phyloP scores from a whole-genome alignment of 2,329 filamentous ascomycete species.

The Cordyceps javanica region DNA sequence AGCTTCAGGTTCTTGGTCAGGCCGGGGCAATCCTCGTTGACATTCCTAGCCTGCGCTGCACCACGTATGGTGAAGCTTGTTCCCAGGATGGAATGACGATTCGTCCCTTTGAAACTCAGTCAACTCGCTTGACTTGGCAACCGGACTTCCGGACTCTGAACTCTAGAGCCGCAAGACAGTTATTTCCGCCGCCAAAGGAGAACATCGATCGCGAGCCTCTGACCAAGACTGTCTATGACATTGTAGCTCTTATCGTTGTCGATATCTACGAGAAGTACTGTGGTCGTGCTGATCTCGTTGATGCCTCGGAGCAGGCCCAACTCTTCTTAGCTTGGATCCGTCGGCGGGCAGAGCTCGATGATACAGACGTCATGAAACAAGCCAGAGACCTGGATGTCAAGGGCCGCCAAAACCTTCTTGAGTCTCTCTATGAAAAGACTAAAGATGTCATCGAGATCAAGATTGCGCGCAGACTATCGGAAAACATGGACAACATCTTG shows the following conservation, averaged over 20 bases:
- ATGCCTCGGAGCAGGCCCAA: neutral
- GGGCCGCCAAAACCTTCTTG: neutral
- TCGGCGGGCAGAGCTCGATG: no score
- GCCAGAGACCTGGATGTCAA: neutral
- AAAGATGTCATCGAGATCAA: neutral
- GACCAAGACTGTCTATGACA: no score
- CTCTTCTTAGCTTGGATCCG: neutral
- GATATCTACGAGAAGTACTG: neutral
- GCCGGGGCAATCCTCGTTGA: slow-evolving; percentile 19
- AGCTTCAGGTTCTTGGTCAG: slow-evolving; percentile 19
- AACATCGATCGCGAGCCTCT: no score
- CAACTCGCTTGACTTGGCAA: slow-evolving; percentile 6
- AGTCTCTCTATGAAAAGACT: neutral
- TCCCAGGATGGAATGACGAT: no score
- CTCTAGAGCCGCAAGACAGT: neutral
- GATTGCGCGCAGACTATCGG: neutral
- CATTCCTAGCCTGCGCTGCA: slow-evolving; percentile 17
- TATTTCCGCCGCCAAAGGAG: neutral
- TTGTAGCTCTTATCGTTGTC: no score
- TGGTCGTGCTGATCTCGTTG: neutral
- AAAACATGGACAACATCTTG: neutral
- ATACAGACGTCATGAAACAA: neutral
- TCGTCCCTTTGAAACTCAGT: slow-evolving; percentile 16
- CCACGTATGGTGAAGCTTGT: slow-evolving; percentile 18
- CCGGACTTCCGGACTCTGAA: neutral